Base-by-base conservation (phyloP, 2,329 filamentous ascomycete species). In the Fusarium goolgardi region DNA sequence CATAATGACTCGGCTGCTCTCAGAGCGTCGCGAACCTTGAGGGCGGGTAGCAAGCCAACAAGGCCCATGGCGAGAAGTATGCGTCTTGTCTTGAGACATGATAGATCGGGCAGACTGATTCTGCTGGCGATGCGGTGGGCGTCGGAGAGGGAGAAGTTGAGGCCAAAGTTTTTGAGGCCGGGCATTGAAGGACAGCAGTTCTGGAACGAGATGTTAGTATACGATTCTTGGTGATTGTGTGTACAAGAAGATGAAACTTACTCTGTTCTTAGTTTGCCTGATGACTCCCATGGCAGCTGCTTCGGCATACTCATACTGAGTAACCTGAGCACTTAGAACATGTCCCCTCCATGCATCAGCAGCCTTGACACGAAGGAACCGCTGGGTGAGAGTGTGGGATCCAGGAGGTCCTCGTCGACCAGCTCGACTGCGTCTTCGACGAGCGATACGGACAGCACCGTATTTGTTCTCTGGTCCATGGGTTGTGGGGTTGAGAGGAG, bases 341-440 rank as follows among this genome's bases (percentile, higher is more conserved):
- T 78, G 75, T 32, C 76, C 77, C 20, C 73, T 76, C 80, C 80
- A 82, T 8, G 81, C 81, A 54, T 75, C 74, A 7, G 78, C 80
- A 2, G 80, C 82, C 65, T 82, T 82, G 57, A 78, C 75, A 29
- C 81, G 76, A 58, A 83, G 77, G 20, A 83, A 69, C 31, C 74
- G 74, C 67, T 83, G 75, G 1, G 80, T 78, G 23, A 81, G 81
- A 59, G 81, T 82, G 53, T 77, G 68, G 23, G 73, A 71, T 39
- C 66, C 55, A 41, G 64, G 66, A 46, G 63, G 62, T 18, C 70
- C 45, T 49, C 65, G 63, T 35, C 64, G 50, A 25, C 43, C 51
- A 18, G 55, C 39, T 18, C 65, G 54, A 39, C 49, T 57, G 4
- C 70, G 63, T 64, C 71, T 72, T 53, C 62, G 63, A n/a, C 70